Conservation (phyloP, 441 rosid species). For the Sinapis alba region DNA sequence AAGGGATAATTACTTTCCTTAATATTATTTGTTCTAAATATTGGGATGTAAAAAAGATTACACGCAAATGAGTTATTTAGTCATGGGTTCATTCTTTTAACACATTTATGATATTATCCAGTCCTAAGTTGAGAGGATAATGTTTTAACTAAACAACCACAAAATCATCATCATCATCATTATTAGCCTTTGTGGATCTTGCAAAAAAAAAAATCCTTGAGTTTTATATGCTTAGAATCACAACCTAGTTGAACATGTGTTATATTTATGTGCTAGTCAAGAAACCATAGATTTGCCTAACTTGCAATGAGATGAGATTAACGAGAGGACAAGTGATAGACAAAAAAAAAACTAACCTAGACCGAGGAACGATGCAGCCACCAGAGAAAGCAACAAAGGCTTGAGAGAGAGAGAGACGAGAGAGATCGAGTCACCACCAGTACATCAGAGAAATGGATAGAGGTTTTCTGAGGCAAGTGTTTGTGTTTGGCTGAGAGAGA, state of each 20-base stretch:
- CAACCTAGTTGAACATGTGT: neutral
- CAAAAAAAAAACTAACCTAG: conserved; percentile 5
- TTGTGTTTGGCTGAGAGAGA: conserved; percentile 6
- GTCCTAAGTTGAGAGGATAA: neutral
- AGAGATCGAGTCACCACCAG: neutral
- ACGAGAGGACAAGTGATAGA: neutral
- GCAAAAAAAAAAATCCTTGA: neutral
- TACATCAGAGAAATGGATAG: conserved; percentile 4
- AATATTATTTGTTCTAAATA: neutral
- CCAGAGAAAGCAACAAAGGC: conserved; percentile 4
- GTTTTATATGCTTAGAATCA: neutral
- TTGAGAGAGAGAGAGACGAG: neutral
- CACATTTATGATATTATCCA: neutral
- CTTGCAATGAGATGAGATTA: neutral
- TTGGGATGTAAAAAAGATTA: neutral
- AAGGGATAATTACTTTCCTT: neutral
- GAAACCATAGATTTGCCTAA: neutral
- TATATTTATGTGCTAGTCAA: neutral
- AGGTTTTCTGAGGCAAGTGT: neutral
- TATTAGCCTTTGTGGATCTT: conserved; percentile 12
- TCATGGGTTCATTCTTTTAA: neutral
- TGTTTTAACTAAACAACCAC: too few relatives aligned
- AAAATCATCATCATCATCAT: neutral
- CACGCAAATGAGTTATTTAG: conserved; percentile 2
- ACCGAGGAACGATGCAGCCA: neutral